Evolutionary conservation across 495 filamentous ascomycete genomes (phyloP), one percentile per base, ranked within the genome.

Genomic region (Penicillium simplicissimum): DNA sequence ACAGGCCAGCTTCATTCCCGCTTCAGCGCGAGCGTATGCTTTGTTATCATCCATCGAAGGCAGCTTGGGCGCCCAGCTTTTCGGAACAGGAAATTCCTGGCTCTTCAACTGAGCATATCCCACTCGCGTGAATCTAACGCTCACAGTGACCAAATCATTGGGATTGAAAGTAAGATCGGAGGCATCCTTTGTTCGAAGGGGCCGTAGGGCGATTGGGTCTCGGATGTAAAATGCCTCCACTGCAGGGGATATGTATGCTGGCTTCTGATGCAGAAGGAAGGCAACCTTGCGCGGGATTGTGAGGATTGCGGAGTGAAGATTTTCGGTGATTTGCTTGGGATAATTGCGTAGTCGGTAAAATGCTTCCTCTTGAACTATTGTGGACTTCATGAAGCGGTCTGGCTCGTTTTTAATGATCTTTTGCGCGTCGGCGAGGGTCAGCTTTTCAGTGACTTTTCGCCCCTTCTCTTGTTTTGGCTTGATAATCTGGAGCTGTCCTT

Each of bases 211-310:
- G 56, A 91, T 84, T 1, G 95, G 90, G 69, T 98, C 92, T 43
- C 96, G 87, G 52, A 97, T 81, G 73, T 98, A 98, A 72, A 98
- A 98, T 2, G 91, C 87, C 72, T 98, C 95, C 4, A 90, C 84
- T 5, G 92, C 93, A 1, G 92, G 85, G 2, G 91, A 89, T 53
- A 97, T 87, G 57, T 87, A 85, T 6, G 85, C 79, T 7, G 93
- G 89, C 35, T 85, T 83, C 28, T 82, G 76, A 62, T 92, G 89
- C 1, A 98, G 76, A 40, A 98, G 82, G 63, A 86, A 87, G n/a
- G 92, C 93, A 14, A 96, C 74, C 56, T 87, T 90, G 59, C 95
- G 86, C 0, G 95, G 95, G 60, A 98, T 84, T 1, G 82, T 88
- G 15, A 90, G 75, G 8, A 85, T 70, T 1, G 90, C 79, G 58